Conservation (phyloP, 139 green algal genomes). For the Ulvella scutata region DNA sequence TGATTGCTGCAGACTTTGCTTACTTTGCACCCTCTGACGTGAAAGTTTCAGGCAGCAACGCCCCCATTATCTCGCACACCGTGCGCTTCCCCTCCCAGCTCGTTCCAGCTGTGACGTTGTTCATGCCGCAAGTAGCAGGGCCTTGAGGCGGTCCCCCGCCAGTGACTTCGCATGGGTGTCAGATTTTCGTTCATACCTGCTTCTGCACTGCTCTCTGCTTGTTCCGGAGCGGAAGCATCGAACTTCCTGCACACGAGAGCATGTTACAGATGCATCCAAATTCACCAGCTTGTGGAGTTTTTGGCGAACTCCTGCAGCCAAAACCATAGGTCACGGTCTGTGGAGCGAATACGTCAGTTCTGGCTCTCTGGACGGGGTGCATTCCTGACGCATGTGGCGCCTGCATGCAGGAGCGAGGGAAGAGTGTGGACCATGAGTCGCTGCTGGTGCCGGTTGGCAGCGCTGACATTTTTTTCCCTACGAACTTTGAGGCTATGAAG, state of each 20-base stretch:
- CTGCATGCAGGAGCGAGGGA: slow-evolving; percentile 25
- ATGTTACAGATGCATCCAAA: too few relatives aligned
- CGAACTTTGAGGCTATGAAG: slow-evolving; percentile 54
- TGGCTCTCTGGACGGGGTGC: background rate
- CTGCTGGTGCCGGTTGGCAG: slow-evolving; percentile 30
- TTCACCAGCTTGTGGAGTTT: too few relatives aligned
- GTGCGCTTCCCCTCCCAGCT: slow-evolving; percentile 7
- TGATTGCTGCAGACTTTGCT: slow-evolving; percentile 75
- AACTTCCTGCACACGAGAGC: too few relatives aligned
- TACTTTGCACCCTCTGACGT: slow-evolving; percentile 51
- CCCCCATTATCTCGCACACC: slow-evolving; percentile 60
- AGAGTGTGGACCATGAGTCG: slow-evolving; percentile 29
- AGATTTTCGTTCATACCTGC: background rate
- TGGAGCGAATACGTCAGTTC: too few relatives aligned
- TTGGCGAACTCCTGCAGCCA: too few relatives aligned
- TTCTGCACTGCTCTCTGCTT: background rate
- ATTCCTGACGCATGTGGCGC: background rate
- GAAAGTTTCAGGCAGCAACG: slow-evolving; percentile 37
- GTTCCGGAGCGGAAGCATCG: too few relatives aligned
- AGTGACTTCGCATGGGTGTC: too few relatives aligned
- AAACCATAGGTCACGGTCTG: too few relatives aligned
- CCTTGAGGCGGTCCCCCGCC: too few relatives aligned
- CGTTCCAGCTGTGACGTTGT: too few relatives aligned
- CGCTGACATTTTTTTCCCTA: slow-evolving; percentile 86
- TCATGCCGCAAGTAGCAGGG: too few relatives aligned